A percentile compares a stretch with the other conserved stretches of the same genome.
Evolutionary conservation across 73 alveolate species (phyloP).

Genomic region (Durusdinium trenchii): DNA sequence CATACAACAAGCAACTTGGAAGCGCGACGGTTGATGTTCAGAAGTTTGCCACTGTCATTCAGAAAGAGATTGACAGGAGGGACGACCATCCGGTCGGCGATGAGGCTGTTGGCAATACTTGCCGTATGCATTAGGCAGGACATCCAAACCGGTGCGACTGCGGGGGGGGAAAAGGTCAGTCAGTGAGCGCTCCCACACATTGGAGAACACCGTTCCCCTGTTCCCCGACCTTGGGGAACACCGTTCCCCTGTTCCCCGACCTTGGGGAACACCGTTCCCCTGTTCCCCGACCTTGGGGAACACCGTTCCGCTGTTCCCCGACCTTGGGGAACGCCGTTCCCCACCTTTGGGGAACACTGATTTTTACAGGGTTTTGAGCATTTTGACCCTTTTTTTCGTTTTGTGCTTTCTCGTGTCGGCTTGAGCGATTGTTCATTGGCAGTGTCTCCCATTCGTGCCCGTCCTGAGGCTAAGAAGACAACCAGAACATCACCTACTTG

Average conservation of each 20-base stretch:
- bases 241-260: neutral
- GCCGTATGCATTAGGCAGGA: neutral
- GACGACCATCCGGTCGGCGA: neutral
- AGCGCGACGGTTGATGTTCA: neutral
- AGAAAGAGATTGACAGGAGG: neutral
- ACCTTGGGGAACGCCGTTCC: constrained; percentile 7
- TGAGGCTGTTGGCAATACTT: neutral
- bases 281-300: neutral
- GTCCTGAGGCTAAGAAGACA: too few relatives aligned
- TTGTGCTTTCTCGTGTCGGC: too few relatives aligned
- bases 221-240: neutral
- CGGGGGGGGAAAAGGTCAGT: neutral
- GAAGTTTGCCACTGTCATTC: neutral
- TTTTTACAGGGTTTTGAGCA: neutral
- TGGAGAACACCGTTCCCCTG: neutral
- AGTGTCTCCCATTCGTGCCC: too few relatives aligned
- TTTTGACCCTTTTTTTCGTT: too few relatives aligned
- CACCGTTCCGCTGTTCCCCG: neutral
- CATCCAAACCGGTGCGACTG: neutral
- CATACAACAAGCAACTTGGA: neutral
- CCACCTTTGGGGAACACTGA: neutral
- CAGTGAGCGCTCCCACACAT: neutral
- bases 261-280: constrained; percentile 31
- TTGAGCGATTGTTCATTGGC: too few relatives aligned
- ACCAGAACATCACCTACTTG: too few relatives aligned